Percentiles rank a stretch among this genome's conserved stretches.
phyloP scores from a whole-genome alignment of 139 green algal species.

The Volvox reticuliferus region DNA sequence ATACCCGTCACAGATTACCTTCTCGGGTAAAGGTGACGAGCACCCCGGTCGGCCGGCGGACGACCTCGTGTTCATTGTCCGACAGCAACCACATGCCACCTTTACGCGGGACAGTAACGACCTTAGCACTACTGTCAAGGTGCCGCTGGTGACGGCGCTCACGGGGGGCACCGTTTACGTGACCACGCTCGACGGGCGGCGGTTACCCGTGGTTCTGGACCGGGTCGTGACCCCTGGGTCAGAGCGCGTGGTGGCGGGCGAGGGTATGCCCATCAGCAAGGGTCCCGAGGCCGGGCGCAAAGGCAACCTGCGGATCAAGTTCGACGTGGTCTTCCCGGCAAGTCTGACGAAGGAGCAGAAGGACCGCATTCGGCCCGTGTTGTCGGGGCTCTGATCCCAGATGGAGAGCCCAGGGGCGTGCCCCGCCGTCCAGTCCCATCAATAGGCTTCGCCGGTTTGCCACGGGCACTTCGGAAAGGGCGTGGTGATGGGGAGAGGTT shows the following conservation, averaged over 20 bases:
- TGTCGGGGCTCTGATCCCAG: constrained; percentile 6
- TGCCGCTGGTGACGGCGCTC: constrained; percentile 55
- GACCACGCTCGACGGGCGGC: constrained; percentile 49
- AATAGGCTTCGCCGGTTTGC: too few species aligned
- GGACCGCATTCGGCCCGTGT: neutral
- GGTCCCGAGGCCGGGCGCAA: constrained; percentile 24
- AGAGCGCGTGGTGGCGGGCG: constrained; percentile 2
- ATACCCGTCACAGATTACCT: constrained; percentile 39
- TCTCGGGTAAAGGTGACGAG: constrained; percentile 66
- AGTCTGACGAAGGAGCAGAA: constrained; percentile 52
- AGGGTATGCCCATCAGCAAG: constrained; percentile 63
- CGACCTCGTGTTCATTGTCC: constrained; percentile 66
- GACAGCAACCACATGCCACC: constrained; percentile 51
- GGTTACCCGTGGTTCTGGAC: constrained; percentile 22
- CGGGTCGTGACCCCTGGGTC: constrained; percentile 27
- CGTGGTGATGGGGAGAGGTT: too few species aligned
- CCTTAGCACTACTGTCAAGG: neutral
- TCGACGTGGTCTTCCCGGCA: constrained; percentile 54
- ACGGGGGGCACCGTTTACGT: constrained; percentile 44
- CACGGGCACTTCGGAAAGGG: too few species aligned
- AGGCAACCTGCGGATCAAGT: constrained; percentile 51
- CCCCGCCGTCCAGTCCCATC: too few species aligned
- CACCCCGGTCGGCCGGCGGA: constrained; percentile 54
- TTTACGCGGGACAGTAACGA: constrained; percentile 51
- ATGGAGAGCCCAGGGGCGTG: too few species aligned